Evolutionary conservation across 768 basidiomycete species (phyloP).

Genomic region (Leccinum uliginosum): DNA sequence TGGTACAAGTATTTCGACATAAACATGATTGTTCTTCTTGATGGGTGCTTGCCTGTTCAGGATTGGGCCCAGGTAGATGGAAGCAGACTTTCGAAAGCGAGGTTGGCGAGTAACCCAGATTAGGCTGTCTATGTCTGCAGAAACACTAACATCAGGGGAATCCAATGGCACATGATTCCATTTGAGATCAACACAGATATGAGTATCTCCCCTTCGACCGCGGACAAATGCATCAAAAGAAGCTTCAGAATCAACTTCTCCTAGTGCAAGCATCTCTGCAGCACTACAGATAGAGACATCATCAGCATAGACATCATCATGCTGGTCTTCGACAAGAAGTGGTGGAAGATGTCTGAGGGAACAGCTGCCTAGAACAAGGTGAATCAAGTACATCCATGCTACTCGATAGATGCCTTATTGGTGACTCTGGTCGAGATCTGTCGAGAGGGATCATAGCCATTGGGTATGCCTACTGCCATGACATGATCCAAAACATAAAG

Average conservation of each 20-base stretch:
- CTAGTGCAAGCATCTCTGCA: slow-evolving; percentile 2
- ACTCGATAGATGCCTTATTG: too few species aligned
- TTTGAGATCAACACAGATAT: slow-evolving; percentile 8
- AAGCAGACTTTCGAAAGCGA: neutral
- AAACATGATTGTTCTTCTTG: slow-evolving; percentile 15
- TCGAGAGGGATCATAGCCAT: neutral
- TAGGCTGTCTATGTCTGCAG: slow-evolving; percentile 14
- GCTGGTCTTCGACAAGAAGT: neutral
- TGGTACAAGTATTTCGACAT: slow-evolving; percentile 9
- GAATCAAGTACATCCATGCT: too few species aligned
- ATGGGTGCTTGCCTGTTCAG: slow-evolving; percentile 7
- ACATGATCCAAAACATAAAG: neutral
- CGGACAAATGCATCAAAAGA: slow-evolving; percentile 1
- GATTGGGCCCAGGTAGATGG: neutral
- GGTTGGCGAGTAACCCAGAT: slow-evolving; percentile 11
- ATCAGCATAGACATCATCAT: neutral
- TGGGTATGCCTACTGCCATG: neutral
- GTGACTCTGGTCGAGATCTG: neutral
- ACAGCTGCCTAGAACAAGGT: neutral
- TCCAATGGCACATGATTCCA: neutral
- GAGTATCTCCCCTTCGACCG: neutral
- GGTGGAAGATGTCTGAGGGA: neutral
- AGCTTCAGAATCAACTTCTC: neutral
- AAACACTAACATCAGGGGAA: neutral
- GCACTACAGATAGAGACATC: neutral